A percentile compares a stretch with the other conserved stretches of the same genome.
These are phyloP conservation scores for Lasiodiplodia gonubiensis DNA, from an alignment of 2,329 filamentous ascomycete genomes.

Conservation along the genomic window DNA sequence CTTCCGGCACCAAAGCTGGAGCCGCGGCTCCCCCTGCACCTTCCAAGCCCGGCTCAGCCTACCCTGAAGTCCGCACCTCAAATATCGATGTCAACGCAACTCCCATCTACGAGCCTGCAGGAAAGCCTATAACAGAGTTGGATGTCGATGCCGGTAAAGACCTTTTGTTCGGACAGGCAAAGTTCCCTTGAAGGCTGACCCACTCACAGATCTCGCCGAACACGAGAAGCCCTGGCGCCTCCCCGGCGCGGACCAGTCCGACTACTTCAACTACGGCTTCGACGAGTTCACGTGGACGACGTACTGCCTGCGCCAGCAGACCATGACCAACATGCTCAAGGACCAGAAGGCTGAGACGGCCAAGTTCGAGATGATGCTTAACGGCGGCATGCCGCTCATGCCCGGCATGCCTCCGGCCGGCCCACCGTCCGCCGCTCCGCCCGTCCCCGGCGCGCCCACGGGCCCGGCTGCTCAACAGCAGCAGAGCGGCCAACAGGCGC, in stretches of 20 bases:
- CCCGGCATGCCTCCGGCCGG: conserved; percentile 37
- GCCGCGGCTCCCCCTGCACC: conserved; percentile 26
- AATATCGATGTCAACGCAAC: conserved; percentile 84
- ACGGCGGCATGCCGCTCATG: conserved; percentile 32
- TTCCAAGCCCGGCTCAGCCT: conserved; percentile 60
- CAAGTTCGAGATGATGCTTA: conserved; percentile 65
- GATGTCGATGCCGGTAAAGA: conserved; percentile 56
- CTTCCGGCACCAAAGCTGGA: conserved; percentile 29
- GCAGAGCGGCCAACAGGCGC: conserved; percentile 20
- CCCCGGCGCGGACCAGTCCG: conserved; percentile 90
- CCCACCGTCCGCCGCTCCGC: conserved; percentile 33
- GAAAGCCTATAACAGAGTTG: conserved; percentile 72
- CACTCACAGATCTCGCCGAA: conserved; percentile 59
- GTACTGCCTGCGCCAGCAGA: conserved; percentile 88
- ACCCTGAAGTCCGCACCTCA: conserved; percentile 72
- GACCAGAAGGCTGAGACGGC: conserved; percentile 76
- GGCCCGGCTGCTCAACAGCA: conserved; percentile 36
- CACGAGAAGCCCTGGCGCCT: conserved; percentile 92
- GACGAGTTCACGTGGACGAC: conserved; percentile 98
- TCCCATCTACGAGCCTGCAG: conserved; percentile 69
- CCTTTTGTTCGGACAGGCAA: conserved; percentile 41
- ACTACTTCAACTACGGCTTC: conserved; percentile 99
- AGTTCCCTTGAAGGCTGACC: conserved; percentile 34
- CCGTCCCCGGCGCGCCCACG: conserved; percentile 37
- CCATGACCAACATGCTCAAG: conserved; percentile 75